These are phyloP conservation scores for Puccinia polysora DNA, from an alignment of 1,284 basidiomycete species.

Conservation along the genomic window DNA sequence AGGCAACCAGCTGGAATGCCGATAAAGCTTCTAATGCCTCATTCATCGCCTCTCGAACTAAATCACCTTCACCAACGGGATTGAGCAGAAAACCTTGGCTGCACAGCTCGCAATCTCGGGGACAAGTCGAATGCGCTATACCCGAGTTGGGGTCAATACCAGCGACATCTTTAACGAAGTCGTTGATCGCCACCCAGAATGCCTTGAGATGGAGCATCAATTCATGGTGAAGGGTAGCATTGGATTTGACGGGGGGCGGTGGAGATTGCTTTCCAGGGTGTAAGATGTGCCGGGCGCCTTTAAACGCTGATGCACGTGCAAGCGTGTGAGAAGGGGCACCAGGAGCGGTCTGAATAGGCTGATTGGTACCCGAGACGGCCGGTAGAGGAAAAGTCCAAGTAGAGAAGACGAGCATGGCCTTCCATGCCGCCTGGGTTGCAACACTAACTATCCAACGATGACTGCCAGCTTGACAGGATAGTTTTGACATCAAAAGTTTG, in stretches of 20 bases:
- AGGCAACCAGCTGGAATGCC: constrained; percentile 25
- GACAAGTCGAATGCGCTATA: neutral
- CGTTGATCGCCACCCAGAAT: constrained; percentile 10
- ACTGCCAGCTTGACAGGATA: constrained; percentile 23
- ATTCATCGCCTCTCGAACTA: constrained; percentile 37
- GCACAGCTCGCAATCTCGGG: constrained; percentile 17
- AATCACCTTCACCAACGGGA: constrained; percentile 18
- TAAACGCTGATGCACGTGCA: neutral
- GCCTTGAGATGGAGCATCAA: constrained; percentile 12
- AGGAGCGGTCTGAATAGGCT: neutral
- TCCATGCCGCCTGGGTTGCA: constrained; percentile 37
- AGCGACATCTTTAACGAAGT: constrained; percentile 38
- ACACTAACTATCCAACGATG: constrained; percentile 40
- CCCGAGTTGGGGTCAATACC: constrained; percentile 9
- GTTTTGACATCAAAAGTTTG: constrained; percentile 18
- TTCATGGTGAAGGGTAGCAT: constrained; percentile 12
- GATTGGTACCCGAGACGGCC: neutral
- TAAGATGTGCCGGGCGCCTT: constrained; percentile 27
- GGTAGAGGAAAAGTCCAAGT: constrained; percentile 18
- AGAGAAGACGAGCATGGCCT: constrained; percentile 37
- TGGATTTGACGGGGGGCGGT: constrained; percentile 18
- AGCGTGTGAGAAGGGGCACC: neutral
- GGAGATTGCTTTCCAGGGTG: constrained; percentile 15
- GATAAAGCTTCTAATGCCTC: constrained; percentile 41
- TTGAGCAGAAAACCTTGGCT: constrained; percentile 28